phyloP scores from a whole-genome alignment of 441 rosid species.

The Isatis lusitanica region DNA sequence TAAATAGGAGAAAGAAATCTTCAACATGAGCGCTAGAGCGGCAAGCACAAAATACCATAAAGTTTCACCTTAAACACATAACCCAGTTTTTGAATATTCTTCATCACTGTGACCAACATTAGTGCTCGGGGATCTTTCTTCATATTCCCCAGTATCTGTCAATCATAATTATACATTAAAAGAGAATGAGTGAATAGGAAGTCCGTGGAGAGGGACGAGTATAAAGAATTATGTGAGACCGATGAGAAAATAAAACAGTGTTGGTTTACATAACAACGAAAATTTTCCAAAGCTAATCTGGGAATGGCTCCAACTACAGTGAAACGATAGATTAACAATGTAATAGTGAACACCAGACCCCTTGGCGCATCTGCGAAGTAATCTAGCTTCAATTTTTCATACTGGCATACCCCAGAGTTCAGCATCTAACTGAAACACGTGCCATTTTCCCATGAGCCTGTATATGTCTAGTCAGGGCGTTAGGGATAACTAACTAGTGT shows the following conservation, averaged over 20 bases:
- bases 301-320: background rate
- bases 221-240: constrained; percentile 3
- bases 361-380: constrained; percentile 5
- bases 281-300: background rate
- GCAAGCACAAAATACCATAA: constrained; percentile 18
- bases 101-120: constrained; percentile 76
- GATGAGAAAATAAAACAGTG: background rate
- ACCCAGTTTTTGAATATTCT: constrained; percentile 84
- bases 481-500: constrained; percentile 5
- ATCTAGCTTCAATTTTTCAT: constrained; percentile 1
- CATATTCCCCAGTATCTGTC: constrained; percentile 83
- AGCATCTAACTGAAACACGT: constrained; percentile 20
- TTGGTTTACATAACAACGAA: background rate
- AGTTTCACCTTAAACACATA: constrained; percentile 69
- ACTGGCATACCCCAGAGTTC: background rate
- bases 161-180: constrained; percentile 25
- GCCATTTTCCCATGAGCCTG: background rate
- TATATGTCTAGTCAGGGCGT: constrained; percentile 3
- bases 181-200: background rate
- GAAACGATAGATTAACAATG: background rate
- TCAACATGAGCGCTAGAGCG: constrained; percentile 10
- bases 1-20: background rate
- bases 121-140: constrained; percentile 67
- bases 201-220: background rate
- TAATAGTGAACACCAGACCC: background rate